Evolutionary conservation across 2,329 filamentous ascomycete genomes (phyloP), one percentile per base, ranked within the genome.

Genomic region (Verticillium klebahnii): DNA sequence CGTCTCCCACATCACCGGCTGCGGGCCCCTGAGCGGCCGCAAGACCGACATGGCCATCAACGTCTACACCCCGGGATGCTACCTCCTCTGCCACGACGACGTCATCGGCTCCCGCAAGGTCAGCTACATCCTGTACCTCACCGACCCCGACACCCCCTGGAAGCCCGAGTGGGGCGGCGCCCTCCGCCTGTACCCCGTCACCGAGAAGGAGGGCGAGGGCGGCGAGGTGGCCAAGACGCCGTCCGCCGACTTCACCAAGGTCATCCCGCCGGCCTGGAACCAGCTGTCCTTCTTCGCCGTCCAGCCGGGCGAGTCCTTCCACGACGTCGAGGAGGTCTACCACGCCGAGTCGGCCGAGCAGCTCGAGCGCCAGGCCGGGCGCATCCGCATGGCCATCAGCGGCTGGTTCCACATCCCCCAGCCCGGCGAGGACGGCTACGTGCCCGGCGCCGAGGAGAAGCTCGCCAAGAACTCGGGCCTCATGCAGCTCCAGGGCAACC

Each of bases 41-140:
- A 99, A 98, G 82, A 98, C 95, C 19, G 95, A 99, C 76, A 97
- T 99, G 93, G 95, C 95, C 63, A 96, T 99, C 81, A 99, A 99
- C 73, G 89, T 99, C 58, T 99, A 99, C 76, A 97, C 93, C 0
- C 94, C 95, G 5, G 94, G 95, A 50, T 98, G 94, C 73, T 96
- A 96, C 74, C 83, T 99, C 31, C 83, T 99, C 34, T 98, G 95
- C 77, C 95, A 99, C 72, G 95, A 99, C 81, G 95, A 99, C 77
- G 95, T 99, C 64, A 99, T 99, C 75, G 95, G 95, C n/a, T 97
- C 90, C 71, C 86, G 95, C 64, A 89, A 93, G 67, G 89, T 99
- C 70, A 97, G 93, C 82, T 99, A 97, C 75, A 99, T 99, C 67
- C 82, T 99, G 63, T 99, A 99, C 75, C 82, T 99, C 65, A 94